phyloP scores from a whole-genome alignment of 1,139 yeast genomes.

The Suhomyces bolitotheri region DNA sequence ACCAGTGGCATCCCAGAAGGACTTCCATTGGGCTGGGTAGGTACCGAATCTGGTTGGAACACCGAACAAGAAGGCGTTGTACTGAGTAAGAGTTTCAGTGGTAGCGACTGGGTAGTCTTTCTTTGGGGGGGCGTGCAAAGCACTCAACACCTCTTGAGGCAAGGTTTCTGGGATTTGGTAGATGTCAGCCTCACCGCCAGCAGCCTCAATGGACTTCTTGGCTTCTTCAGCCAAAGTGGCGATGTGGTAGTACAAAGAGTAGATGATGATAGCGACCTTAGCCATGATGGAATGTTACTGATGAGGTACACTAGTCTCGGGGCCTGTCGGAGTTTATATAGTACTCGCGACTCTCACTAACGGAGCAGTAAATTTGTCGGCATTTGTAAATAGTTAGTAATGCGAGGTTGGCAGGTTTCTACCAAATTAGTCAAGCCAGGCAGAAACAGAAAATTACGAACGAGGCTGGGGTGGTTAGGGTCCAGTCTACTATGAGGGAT shows the following conservation, averaged over 20 bases:
- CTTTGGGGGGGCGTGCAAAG: conserved; percentile 36
- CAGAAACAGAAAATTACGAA: too few species aligned
- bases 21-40: conserved; percentile 41
- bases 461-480: too few species aligned
- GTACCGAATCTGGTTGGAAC: conserved; percentile 43
- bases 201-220: conserved; percentile 38
- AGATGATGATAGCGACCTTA: conserved; percentile 40
- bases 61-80: conserved; percentile 42
- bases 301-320: too few species aligned
- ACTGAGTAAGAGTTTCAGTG: conserved; percentile 31
- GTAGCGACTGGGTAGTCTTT: conserved; percentile 36
- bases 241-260: conserved; percentile 40
- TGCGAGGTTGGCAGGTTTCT: too few species aligned
- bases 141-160: conserved; percentile 28
- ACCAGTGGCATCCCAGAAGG: conserved; percentile 43
- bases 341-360: too few species aligned
- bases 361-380: too few species aligned
- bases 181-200: conserved; percentile 41
- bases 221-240: conserved; percentile 36
- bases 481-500: too few species aligned
- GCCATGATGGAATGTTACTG: conserved; percentile 23
- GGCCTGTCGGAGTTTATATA: too few species aligned
- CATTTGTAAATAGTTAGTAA: not conserved
- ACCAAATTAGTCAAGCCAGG: too few species aligned
- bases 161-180: conserved; percentile 42